Evolutionary conservation across 192 early-diverging fungal species (phyloP).

Genomic region (Chytriomyces confervae): DNA sequence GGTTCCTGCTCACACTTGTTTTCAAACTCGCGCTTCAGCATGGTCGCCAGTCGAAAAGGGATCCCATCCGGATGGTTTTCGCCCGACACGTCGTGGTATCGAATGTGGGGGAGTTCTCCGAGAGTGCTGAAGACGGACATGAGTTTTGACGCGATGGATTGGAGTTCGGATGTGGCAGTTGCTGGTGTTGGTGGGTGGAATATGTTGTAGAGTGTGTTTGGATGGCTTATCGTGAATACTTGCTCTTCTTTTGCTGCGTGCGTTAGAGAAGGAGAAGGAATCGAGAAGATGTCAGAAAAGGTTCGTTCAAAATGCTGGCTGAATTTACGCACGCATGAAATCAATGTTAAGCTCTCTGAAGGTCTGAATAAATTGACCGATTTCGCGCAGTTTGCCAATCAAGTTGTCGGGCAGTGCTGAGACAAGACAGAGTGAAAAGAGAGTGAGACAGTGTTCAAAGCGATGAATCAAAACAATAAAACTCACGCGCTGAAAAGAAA

Average conservation of each 20-base stretch:
- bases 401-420: constrained; percentile 67
- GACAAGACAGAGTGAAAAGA: constrained; percentile 20
- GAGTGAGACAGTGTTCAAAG: neutral
- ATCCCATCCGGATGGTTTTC: constrained; percentile 44
- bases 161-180: constrained; percentile 34
- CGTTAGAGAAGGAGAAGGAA: constrained; percentile 1
- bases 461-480: constrained; percentile 11
- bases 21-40: constrained; percentile 84
- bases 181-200: constrained; percentile 37
- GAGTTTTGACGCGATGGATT: constrained; percentile 46
- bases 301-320: neutral
- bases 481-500: constrained; percentile 54
- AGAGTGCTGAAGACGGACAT: constrained; percentile 54
- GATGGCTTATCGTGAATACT: constrained; percentile 51
- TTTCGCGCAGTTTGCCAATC: constrained; percentile 43
- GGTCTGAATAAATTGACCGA: constrained; percentile 34
- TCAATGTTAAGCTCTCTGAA: constrained; percentile 59
- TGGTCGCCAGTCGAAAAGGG: constrained; percentile 44
- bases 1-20: constrained; percentile 70
- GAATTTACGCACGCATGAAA: constrained; percentile 50
- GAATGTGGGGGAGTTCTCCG: constrained; percentile 62
- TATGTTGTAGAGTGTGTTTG: constrained; percentile 39
- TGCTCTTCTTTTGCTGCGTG: constrained; percentile 53
- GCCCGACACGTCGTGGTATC: constrained; percentile 84
- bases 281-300: neutral